phyloP scores from a whole-genome alignment of 768 basidiomycete species.

The Boletus rex-veris region DNA sequence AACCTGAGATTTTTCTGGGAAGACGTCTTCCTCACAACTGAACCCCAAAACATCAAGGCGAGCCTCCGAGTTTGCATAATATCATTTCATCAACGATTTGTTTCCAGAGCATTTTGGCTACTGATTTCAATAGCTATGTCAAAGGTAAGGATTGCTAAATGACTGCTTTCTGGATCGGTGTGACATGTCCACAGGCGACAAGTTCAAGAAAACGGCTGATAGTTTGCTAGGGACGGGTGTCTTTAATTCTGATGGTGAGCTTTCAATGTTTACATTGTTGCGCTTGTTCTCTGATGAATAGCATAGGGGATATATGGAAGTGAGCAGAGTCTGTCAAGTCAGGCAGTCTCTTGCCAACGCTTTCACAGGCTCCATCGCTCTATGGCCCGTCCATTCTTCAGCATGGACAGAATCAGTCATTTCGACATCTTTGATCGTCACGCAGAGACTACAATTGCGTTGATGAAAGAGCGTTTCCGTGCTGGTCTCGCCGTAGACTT shows the following conservation, averaged over 20 bases:
- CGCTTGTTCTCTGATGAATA: conserved; percentile 1
- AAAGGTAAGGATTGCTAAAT: conserved; percentile 33
- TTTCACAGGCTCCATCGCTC: conserved; percentile 54
- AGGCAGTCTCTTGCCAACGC: background rate
- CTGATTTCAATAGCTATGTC: conserved; percentile 41
- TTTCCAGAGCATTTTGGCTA: conserved; percentile 38
- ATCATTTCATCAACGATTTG: background rate
- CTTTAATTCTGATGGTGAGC: conserved; percentile 51
- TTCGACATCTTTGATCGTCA: conserved; percentile 62
- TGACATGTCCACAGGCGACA: conserved; percentile 26
- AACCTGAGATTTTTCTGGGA: conserved; percentile 50
- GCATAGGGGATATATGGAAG: conserved; percentile 68
- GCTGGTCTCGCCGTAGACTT: conserved; percentile 55
- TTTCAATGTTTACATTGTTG: background rate
- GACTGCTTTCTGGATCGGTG: background rate
- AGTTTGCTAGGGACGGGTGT: conserved; percentile 49
- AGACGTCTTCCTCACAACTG: conserved; percentile 45
- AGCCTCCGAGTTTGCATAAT: background rate
- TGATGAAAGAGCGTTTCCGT: conserved; percentile 42
- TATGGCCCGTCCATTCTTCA: conserved; percentile 73
- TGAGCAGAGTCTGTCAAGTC: conserved; percentile 24
- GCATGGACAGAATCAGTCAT: conserved; percentile 54
- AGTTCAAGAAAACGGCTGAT: conserved; percentile 29
- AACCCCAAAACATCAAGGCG: conserved; percentile 47
- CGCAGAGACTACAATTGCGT: conserved; percentile 43